Base-by-base conservation (phyloP, 331 rosid species). In the Quercus lobata region DNA sequence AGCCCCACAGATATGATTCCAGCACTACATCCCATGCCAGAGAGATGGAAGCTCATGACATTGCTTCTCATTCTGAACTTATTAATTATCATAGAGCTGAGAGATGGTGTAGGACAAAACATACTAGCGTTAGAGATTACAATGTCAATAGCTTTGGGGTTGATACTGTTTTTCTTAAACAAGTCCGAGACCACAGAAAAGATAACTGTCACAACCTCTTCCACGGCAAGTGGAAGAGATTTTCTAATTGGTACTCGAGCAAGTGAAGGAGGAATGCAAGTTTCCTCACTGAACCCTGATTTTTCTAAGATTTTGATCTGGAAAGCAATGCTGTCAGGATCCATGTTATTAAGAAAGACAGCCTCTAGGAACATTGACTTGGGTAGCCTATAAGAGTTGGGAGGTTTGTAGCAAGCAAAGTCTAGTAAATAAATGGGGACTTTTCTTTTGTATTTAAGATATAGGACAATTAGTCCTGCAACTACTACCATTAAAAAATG, bases 21-120 rank as follows among this genome's bases (percentile, higher is more conserved):
- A 10, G 92, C 92, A 66, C 92, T 88, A 21, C 90, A 88, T 65
- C 92, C 92, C 90, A 86, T 88, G 16, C 90, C 92, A 19, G 92
- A 81, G 61, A 88, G 76, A 62, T 88, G 75, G 78, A 86, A 88
- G 41, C 84, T 88, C 85, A 79, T 83, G 76, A 86, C 81, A 72
- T 86, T 65, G 79, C 80, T 86, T 57, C 88, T 83, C 92, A 88
- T 83, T 71, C 71, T 79, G 79, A 86, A 88, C 72, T 76, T 86
- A 70, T 83, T 86, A 53, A 86, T 76, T 65, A 88, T 60, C 83
- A 86, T 81, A 41, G 86, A 54, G 71, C 83, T 76, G 2, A 86
- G 83, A 24, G 82, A 86, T 44, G 89, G 91, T 3, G 87, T 79
- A 7, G 89, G 89, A 55, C 88, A 88, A 72, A 83, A 88, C 22